Base-by-base conservation (phyloP, 192 early-diverging fungal genomes). In the Entomortierella beljakovae region DNA sequence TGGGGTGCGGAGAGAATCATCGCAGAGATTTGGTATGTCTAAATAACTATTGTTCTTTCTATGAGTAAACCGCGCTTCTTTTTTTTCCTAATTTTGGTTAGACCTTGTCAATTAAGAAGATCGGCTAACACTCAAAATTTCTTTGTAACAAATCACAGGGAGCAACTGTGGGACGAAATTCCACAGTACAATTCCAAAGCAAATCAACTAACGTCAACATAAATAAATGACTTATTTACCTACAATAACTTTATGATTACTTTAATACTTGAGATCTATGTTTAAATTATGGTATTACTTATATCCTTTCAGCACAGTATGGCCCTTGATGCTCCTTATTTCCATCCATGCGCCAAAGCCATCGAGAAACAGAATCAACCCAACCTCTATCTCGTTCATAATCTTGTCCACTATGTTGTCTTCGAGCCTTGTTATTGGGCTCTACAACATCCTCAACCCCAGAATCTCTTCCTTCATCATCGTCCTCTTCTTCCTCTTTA, bases 151-250 rank as follows among this genome's bases (percentile, higher is more conserved):
- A 32, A 11, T 46, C 3, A 22, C 58, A 68, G 65, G 70, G 70
- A 73, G 35, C 70, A 73, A 32, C 62, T 73, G 13, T 73, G 62
- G 62, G 61, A 64, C 0, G 70, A 73, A 2, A 73, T 73, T 22
- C 70, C 70, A 1, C 70, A 31, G 3, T 73, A 40, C 49, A 56
- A 73, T 55, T 4, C 50, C 20, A 70, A 70, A 26, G 26, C 43
- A 1, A 3, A n/a, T 13, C 58, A 70, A 8, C 6, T 38, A 3
- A 28, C 52, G 11, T 23, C 68, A 8, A 34, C n/a, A 8, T 5
- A 10, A 3, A 15, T 15, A 18, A 13, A 18, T 18, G 42, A 43
- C 42, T 9, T 43, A 43, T 13, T 13, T 13, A 43, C 18, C 42
- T 43, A 9, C 9, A 43, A 13, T 13, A 43, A n/a, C n/a, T n/a